Evolutionary conservation across 257 asterid genomes (phyloP), one percentile per base, ranked within the genome.

Genomic region (Primulina eburnea): DNA sequence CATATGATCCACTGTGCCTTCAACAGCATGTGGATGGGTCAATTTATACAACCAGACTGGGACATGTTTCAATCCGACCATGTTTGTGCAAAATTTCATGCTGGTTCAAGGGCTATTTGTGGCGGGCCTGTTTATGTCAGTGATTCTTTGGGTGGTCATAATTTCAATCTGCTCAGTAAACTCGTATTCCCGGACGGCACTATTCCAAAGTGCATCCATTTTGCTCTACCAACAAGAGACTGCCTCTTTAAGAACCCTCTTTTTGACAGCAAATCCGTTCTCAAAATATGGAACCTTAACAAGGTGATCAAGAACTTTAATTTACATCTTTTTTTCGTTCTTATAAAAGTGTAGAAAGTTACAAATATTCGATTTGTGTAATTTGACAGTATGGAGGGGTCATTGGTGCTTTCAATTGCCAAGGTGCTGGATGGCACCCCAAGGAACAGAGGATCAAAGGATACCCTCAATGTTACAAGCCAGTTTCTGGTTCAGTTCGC

Each of bases 11-110:
- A 89, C 40, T 89, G 96, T 60, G 93, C 96, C 69, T 89, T 83
- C 79, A 87, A 89, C 77, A 87, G 96, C 76, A 64, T 89, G 88
- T 89, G 96, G 96, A 89, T 87, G 94, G 94, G 93, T 5, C 96
- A 89, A 53, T 70, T 89, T 69, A 83, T 89, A 81, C 91, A 85
- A 26, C 96, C 96, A 17, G 94, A 89, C 64, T 89, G 96, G 92
- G 96, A 89, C 80, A 89, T 89, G 94, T 89, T 89, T 59, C 96
- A 89, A 63, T 79, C 94, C 0, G 92, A 89, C 65, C 96, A 89
- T 78, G 34, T 79, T 9, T 82, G 90, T 26, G 94, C 96, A 3
- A 89, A 85, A 57, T 89, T 89, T 32, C 96, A 89, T 57, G 91
- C 94, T 0, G 96, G 91, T 3, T 89, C 94, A 28, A 79, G 96